A percentile compares a stretch with the other conserved stretches of the same genome.
Evolutionary conservation across 1,284 basidiomycete genomes (phyloP).

Genomic region (Boletus semigastroideus): DNA sequence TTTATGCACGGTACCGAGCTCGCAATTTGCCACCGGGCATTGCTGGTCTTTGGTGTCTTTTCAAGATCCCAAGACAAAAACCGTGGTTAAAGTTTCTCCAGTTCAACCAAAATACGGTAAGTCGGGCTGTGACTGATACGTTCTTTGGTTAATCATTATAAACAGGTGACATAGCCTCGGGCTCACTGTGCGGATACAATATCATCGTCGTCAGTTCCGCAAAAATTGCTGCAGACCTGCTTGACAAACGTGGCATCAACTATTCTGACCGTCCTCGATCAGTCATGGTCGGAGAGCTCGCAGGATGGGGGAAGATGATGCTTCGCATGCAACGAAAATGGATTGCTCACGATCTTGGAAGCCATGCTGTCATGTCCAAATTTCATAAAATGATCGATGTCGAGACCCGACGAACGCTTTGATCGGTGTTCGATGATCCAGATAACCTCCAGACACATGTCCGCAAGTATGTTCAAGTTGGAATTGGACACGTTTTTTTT

Average conservation of each 20-base stretch:
- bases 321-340: slow-evolving; percentile 19
- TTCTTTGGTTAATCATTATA: not conserved
- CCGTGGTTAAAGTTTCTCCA: slow-evolving; percentile 6
- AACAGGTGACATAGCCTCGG: slow-evolving; percentile 13
- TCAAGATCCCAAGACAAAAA: slow-evolving; percentile 4
- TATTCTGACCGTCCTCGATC: slow-evolving; percentile 21
- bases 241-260: slow-evolving; percentile 19
- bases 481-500: not conserved
- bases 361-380: slow-evolving; percentile 7
- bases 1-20: not conserved
- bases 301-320: slow-evolving; percentile 30
- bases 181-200: slow-evolving; percentile 9
- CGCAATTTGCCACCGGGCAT: slow-evolving; percentile 3
- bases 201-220: slow-evolving; percentile 14
- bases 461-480: slow-evolving; percentile 18
- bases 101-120: slow-evolving; percentile 9
- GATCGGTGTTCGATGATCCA: slow-evolving; percentile 5
- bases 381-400: slow-evolving; percentile 22
- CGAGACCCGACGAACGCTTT: slow-evolving; percentile 8
- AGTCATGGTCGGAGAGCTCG: slow-evolving; percentile 23
- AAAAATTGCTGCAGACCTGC: slow-evolving; percentile 16
- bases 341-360: slow-evolving; percentile 32
- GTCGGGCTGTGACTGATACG: not conserved
- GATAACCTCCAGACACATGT: slow-evolving; percentile 2
- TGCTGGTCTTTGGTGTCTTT: slow-evolving; percentile 2